phyloP scores from a whole-genome alignment of 1,284 basidiomycete species.

The Coniophora puteana region DNA sequence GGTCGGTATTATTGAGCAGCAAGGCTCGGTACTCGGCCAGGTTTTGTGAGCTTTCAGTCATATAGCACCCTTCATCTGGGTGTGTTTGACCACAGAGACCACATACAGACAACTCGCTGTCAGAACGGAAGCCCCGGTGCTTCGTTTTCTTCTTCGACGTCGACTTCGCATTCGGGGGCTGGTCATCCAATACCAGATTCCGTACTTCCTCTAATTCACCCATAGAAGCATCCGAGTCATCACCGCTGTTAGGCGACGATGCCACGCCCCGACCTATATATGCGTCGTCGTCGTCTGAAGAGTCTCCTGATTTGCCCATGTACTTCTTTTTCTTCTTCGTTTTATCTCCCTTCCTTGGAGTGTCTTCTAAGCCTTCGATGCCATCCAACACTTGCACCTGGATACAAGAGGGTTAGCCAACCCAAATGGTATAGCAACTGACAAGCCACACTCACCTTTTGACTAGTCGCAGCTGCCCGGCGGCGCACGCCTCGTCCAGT shows the following conservation, averaged over 20 bases:
- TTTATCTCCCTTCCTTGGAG: conserved; percentile 18
- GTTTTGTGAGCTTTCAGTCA: conserved; percentile 62
- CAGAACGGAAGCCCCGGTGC: conserved; percentile 10
- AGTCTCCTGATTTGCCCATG: conserved; percentile 18
- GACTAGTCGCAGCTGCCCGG: conserved; percentile 54
- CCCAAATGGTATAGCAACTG: neutral
- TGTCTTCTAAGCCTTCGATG: conserved; percentile 25
- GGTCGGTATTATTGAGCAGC: conserved; percentile 53
- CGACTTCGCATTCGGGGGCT: conserved; percentile 3
- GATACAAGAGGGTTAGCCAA: neutral
- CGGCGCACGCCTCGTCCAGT: conserved; percentile 72
- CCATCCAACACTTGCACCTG: conserved; percentile 29
- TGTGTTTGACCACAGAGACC: conserved; percentile 62
- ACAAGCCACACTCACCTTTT: conserved; percentile 39
- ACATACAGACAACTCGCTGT: conserved; percentile 33
- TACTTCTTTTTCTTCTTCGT: conserved; percentile 23
- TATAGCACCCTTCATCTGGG: conserved; percentile 47
- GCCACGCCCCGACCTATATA: conserved; percentile 18
- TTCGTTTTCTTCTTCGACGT: conserved; percentile 12
- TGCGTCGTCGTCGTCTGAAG: conserved; percentile 29
- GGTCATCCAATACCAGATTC: conserved; percentile 7
- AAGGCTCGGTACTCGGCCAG: conserved; percentile 66
- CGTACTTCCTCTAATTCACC: conserved; percentile 19
- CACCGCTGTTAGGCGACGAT: conserved; percentile 9
- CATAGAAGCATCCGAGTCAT: conserved; percentile 24